Base-by-base conservation (phyloP, 371 early-diverging fungal genomes). In the Chytridium lagenaria region DNA sequence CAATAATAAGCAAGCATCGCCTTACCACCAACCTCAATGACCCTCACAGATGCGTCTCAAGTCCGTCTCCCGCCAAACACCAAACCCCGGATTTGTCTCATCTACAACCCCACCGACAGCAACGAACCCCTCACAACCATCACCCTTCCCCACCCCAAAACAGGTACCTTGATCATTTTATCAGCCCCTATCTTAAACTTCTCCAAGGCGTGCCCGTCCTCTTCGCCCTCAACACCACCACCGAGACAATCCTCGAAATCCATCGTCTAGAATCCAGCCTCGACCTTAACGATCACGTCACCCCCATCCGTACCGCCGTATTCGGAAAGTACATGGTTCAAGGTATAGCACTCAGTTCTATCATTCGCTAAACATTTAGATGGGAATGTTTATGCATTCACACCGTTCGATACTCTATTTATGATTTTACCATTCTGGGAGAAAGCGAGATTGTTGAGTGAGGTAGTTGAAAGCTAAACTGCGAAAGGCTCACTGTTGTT, bases 341-440 rank as follows among this genome's bases (percentile, higher is more conserved):
- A 44, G 63, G 63, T 63, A 23, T 31, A 63, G 30, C 16, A 3
- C 36, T 19, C 10, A 12, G 26, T 7, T 31, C 15, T 3, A 37
- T 10, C 30, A 36, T 37, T 5, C 26, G 7, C 15, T 15, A 7
- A 22, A 7, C 26, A 15, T 30, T 5, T 26, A 63, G 66, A 66
- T 30, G 66, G 66, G 23, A 40, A 38, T 19, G 19, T 40, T 16
- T 7, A 40, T 30, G 10, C 37, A 12, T 40, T 66, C 37, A 66
- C 66, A n/a, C 44, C 44, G 30, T 66, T 66, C 44, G 44, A 66
- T 44, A 22, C 44, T 2, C 66, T 66, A 12, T 66, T 66, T 37
- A 2, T 66, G 10, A 22, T 66, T 38, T 33, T 66, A 10, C 66
- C 66, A 3, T 3, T 44, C 5, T 44, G 37, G 66, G 66, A 66